Conservation (phyloP, 176 grass and related monocot species). For the Phoenix roebelenii region DNA sequence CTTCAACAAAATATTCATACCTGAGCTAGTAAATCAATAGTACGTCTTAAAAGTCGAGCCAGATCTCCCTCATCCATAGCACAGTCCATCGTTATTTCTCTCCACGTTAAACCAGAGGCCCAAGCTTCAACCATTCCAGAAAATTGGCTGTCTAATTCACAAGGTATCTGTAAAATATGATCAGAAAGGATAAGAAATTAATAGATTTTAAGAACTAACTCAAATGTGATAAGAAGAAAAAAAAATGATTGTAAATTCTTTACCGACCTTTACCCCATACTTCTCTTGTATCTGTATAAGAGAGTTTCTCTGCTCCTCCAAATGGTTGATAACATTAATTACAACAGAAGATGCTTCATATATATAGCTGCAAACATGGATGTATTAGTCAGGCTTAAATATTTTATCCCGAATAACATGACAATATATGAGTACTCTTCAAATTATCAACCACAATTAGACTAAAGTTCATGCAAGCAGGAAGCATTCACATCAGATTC, state of each 20-base stretch:
- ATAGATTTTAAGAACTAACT: slow-evolving; percentile 1
- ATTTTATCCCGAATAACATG: slow-evolving; percentile 2
- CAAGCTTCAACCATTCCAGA: slow-evolving; percentile 98
- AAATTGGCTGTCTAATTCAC: slow-evolving; percentile 80
- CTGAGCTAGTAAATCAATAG: slow-evolving; percentile 91
- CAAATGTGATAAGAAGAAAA: neutral
- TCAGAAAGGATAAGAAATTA: slow-evolving; percentile 7
- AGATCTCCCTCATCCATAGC: slow-evolving; percentile 97
- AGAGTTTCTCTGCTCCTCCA: slow-evolving; percentile 78
- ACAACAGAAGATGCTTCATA: slow-evolving; percentile 90
- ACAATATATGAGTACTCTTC: neutral
- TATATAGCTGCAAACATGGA: slow-evolving; percentile 57
- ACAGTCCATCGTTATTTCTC: slow-evolving; percentile 97
- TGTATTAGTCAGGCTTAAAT: slow-evolving; percentile 10
- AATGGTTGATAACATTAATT: slow-evolving; percentile 64
- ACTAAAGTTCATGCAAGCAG: neutral
- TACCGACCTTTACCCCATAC: slow-evolving; percentile 58
- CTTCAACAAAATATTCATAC: slow-evolving; percentile 26
- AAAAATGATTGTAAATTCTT: neutral
- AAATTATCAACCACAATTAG: slow-evolving; percentile 3
- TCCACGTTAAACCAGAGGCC: slow-evolving; percentile 93
- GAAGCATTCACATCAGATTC: neutral
- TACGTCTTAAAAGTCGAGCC: slow-evolving; percentile 74
- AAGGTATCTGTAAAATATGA: slow-evolving; percentile 63
- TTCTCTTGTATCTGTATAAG: slow-evolving; percentile 80